Percentiles rank a stretch among this genome's conserved stretches.
phyloP scores from a whole-genome alignment of 108 stramenopile species.

The Cyclotella choctawhatcheeana region DNA sequence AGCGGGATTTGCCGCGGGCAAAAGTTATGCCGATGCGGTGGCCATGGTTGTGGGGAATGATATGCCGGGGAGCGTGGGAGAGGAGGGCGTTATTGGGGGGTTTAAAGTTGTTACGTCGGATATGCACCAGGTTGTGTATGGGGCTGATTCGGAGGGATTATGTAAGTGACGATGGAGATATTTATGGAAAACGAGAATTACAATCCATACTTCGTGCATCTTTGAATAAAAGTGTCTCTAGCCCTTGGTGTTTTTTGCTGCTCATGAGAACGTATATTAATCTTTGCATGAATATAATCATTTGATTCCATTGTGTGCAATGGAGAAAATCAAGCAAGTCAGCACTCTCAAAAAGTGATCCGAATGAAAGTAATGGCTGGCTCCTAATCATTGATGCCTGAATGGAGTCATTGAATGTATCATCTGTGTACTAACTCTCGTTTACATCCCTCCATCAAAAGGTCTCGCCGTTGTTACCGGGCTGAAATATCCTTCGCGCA shows the following conservation, averaged over 20 bases:
- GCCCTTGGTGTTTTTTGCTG: too few relatives aligned
- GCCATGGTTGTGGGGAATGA: conserved; percentile 76
- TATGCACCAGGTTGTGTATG: conserved; percentile 88
- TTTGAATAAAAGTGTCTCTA: too few relatives aligned
- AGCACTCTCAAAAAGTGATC: too few relatives aligned
- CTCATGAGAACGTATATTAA: too few relatives aligned
- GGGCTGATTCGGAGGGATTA: conserved; percentile 82
- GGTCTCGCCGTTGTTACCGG: conserved; percentile 88
- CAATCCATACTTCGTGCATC: too few relatives aligned
- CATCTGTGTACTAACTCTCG: background rate
- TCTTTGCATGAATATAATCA: background rate
- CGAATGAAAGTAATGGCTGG: too few relatives aligned
- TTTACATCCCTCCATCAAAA: conserved; percentile 9
- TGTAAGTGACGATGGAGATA: too few relatives aligned
- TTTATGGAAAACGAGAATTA: too few relatives aligned
- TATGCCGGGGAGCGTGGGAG: conserved; percentile 68
- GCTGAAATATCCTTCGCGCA: conserved; percentile 82
- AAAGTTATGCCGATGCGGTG: conserved; percentile 83
- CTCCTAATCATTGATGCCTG: too few relatives aligned
- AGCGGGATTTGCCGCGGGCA: conserved; percentile 76
- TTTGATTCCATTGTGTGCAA: too few relatives aligned
- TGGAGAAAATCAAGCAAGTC: too few relatives aligned
- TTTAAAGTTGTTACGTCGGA: conserved; percentile 91
- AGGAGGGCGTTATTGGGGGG: conserved; percentile 74
- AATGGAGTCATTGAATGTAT: background rate